phyloP scores from a whole-genome alignment of 2,329 filamentous ascomycete species.

The Lizonia empirigonia region DNA sequence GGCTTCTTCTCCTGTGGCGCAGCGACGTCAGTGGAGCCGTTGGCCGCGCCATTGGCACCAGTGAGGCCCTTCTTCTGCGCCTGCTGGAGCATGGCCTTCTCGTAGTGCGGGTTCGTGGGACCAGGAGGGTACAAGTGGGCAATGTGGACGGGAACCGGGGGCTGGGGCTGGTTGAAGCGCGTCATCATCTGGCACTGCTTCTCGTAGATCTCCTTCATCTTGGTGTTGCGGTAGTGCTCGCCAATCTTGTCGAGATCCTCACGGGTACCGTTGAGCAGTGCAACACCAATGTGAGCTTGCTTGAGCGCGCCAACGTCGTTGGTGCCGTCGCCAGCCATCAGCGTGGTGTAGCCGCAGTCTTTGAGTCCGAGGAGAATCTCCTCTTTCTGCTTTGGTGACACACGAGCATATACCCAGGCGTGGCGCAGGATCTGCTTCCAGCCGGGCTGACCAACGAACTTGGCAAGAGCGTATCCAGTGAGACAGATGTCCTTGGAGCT shows the following conservation, averaged over 20 bases:
- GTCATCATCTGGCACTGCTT: conserved; percentile 93
- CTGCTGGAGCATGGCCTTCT: conserved; percentile 88
- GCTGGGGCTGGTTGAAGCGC: conserved; percentile 89
- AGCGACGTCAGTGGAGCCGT: conserved; percentile 30
- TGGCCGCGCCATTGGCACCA: conserved; percentile 53
- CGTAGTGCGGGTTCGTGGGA: conserved; percentile 88
- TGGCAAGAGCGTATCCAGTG: conserved; percentile 89
- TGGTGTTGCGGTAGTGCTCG: conserved; percentile 90
- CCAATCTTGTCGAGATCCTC: conserved; percentile 91
- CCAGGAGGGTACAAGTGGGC: conserved; percentile 94
- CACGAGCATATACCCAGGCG: conserved; percentile 96
- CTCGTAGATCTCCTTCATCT: conserved; percentile 98
- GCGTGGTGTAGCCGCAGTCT: conserved; percentile 94
- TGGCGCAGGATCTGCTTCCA: conserved; percentile 81
- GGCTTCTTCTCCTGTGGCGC: conserved; percentile 55
- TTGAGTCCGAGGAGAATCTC: conserved; percentile 96
- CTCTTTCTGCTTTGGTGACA: conserved; percentile 98
- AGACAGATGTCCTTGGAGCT: conserved; percentile 90
- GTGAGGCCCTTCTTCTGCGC: conserved; percentile 74
- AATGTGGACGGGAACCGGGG: conserved; percentile 90
- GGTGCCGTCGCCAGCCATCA: conserved; percentile 98
- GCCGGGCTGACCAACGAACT: conserved; percentile 81
- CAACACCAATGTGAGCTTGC: conserved; percentile 96
- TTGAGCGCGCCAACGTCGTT: conserved; percentile 98
- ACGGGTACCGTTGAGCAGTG: conserved; percentile 89